Evolutionary conservation across 2,329 filamentous ascomycete genomes (phyloP).

Genomic region (Talaromyces islandicus): DNA sequence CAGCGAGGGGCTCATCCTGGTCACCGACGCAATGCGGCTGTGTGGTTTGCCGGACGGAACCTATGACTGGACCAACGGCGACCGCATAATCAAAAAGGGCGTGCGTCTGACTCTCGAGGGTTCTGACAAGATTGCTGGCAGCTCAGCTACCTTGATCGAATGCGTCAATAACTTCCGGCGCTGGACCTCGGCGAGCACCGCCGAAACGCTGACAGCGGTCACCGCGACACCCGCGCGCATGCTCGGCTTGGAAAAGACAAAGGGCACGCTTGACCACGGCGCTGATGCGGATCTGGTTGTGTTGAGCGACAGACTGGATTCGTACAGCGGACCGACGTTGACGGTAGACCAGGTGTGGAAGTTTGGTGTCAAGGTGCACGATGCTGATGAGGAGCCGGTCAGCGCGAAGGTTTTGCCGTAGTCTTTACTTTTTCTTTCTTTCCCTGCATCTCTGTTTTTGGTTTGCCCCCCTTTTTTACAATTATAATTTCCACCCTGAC

Average conservation of each 20-base stretch:
- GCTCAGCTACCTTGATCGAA: constrained; percentile 41
- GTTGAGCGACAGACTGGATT: constrained; percentile 27
- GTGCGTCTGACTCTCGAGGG: constrained; percentile 69
- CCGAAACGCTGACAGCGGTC: constrained; percentile 34
- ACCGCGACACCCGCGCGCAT: constrained; percentile 35
- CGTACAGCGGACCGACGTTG: constrained; percentile 26
- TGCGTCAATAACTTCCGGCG: constrained; percentile 40
- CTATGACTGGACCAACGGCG: constrained; percentile 78
- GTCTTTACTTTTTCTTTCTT: no score
- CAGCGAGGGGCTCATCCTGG: constrained; percentile 76
- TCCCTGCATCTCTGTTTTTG: no score
- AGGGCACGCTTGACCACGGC: constrained; percentile 33
- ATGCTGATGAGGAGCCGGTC: constrained; percentile 18
- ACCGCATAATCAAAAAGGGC: constrained; percentile 56
- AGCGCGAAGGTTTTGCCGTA: neutral
- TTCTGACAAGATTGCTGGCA: constrained; percentile 72
- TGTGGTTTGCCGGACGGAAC: constrained; percentile 76
- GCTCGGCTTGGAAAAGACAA: constrained; percentile 32
- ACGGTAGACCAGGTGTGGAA: constrained; percentile 41
- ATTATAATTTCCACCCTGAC: neutral
- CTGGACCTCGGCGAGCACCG: constrained; percentile 34
- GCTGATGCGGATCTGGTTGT: constrained; percentile 39
- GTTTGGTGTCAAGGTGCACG: constrained; percentile 34
- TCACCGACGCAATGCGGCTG: constrained; percentile 88
- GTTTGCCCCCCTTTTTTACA: neutral